A percentile compares a stretch with the other conserved stretches of the same genome.
Conservation (phyloP, 805 yeast species). For the Candida tibetensis region DNA sequence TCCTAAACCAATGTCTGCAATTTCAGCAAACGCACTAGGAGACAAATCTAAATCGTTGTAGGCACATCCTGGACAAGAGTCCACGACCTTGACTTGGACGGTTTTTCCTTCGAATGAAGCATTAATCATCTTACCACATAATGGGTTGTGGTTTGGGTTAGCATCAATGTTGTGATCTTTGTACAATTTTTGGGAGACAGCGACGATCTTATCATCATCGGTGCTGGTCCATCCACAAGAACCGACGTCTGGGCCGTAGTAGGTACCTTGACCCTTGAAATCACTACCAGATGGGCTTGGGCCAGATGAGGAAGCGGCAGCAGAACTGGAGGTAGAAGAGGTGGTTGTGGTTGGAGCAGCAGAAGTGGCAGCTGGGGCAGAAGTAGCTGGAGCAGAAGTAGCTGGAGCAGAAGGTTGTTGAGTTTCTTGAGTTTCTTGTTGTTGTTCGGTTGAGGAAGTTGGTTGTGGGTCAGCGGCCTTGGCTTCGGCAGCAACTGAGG, state of each 20-base stretch:
- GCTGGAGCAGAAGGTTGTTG: background rate
- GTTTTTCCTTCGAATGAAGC: slow-evolving; percentile 48
- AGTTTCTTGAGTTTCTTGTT: background rate
- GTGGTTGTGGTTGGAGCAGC: slow-evolving; percentile 11
- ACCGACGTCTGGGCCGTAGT: slow-evolving; percentile 45
- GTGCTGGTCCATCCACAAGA: slow-evolving; percentile 52
- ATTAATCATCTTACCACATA: slow-evolving; percentile 52
- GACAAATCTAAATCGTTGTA: slow-evolving; percentile 54
- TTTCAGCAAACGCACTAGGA: slow-evolving; percentile 53
- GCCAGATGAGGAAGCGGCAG: slow-evolving; percentile 11
- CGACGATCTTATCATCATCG: slow-evolving; percentile 51
- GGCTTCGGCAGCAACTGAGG: slow-evolving; percentile 1
- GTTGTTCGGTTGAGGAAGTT: background rate
- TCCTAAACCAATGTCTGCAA: slow-evolving; percentile 53
- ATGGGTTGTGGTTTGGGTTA: slow-evolving; percentile 44
- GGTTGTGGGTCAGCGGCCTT: slow-evolving; percentile 4
- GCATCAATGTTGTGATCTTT: slow-evolving; percentile 29
- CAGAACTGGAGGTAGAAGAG: slow-evolving; percentile 15
- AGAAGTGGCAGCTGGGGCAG: slow-evolving; percentile 14
- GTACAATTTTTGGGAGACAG: slow-evolving; percentile 45
- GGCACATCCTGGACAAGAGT: slow-evolving; percentile 55
- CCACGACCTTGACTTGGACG: slow-evolving; percentile 56
- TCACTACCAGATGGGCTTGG: slow-evolving; percentile 10
- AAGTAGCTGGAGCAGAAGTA: slow-evolving; percentile 13
- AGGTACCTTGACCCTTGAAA: slow-evolving; percentile 48